Base-by-base conservation (phyloP, 2,329 filamentous ascomycete species). In the Drechmeria coniospora region DNA sequence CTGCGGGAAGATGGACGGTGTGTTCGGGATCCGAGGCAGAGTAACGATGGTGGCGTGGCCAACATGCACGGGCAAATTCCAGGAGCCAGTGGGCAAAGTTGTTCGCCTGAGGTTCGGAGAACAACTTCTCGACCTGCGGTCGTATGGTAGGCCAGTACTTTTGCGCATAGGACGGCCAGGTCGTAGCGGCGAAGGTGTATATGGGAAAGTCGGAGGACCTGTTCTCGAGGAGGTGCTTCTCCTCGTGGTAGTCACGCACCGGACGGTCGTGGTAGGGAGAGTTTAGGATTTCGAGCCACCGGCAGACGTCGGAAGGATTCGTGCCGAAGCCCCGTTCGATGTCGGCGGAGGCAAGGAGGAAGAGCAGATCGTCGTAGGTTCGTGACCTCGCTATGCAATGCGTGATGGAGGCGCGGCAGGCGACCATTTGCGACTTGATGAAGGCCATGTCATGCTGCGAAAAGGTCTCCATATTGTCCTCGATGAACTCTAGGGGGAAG, bases 81-180 rank as follows among this genome's bases (percentile, higher is more conserved):
- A 56, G 31, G 3, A 40, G 38, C 52, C 53, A 56, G 13, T 54
- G 51, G 8, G 47, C 42, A 18, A 55, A 52, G 32, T 44, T 49
- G 25, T 39, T 45, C 1, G 42, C 36, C 14, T 34, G 42, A 0
- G 40, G 30, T 1, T 32, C 24, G 2, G 34, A 31, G 26, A 56
- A 54, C 4, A 56, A 39, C 6, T 35, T 28, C 8, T 36, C 36
- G 9, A 54, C 37, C 10, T 45, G 36, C 1, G 38, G 25, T 19
- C 36, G 20, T 3, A 52, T 30, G 5, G 38, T 37, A 8, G 34
- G 17, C 52, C 52, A 53, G 31, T 47, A 37, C 2, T 29, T 27
- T 8, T 43, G 36, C 4, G 41, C 45, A 15, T 46, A 36, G 2
- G 31, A 15, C 5, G 43, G 43, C 45, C 53, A 54, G 4, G 27